Base-by-base conservation (phyloP, 2,329 filamentous ascomycete genomes). In the Xylaria multiplex region DNA sequence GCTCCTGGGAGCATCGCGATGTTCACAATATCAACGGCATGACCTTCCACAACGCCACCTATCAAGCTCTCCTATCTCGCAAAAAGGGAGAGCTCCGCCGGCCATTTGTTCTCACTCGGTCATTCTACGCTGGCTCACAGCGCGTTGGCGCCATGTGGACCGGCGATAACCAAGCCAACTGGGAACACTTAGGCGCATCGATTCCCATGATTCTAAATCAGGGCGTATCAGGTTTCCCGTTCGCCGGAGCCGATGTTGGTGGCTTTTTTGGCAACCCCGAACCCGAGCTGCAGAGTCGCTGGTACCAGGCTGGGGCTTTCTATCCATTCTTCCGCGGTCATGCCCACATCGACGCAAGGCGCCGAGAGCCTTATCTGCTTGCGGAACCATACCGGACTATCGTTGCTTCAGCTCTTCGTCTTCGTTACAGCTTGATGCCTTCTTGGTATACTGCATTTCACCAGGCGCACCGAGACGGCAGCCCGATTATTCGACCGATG, bases 291-390 rank as follows among this genome's bases (percentile, higher is more conserved):
- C 86, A 97, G 72, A 92, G 92, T 11, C 90, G 96, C 45, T 99
- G 96, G 96, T 99, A 97, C 80, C 96, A 99, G 80, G 89, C 94
- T 40, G 96, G 96, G 68, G 92, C 93, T 62, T 99, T 97, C 84
- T 98, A 98, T 78, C 96, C 96, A 7, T 99, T 98, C 84, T 97
- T 98, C 91, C 92, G 96, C 68, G 96, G 89, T 1, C 96, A 99
- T 77, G 96, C 96, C 6, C 96, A 99, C 79, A 98, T 98, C 67
- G 96, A 99, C 76, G 92, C 96, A 45, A 93, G 96, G 52, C 91
- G 96, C 30, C 91, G 96, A 59, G 96, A 99, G 81, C 96, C 96
- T 2, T 99, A 98, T 77, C 84, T 98, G 64, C 85, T 90, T 11
- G 91, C 92, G 11, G 91, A 96, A 67, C 93, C 94, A 0, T 93